These are phyloP conservation scores for Magnolia kwangsiensis DNA, from an alignment of 164 flowering plant genomes.

Conservation along the genomic window DNA sequence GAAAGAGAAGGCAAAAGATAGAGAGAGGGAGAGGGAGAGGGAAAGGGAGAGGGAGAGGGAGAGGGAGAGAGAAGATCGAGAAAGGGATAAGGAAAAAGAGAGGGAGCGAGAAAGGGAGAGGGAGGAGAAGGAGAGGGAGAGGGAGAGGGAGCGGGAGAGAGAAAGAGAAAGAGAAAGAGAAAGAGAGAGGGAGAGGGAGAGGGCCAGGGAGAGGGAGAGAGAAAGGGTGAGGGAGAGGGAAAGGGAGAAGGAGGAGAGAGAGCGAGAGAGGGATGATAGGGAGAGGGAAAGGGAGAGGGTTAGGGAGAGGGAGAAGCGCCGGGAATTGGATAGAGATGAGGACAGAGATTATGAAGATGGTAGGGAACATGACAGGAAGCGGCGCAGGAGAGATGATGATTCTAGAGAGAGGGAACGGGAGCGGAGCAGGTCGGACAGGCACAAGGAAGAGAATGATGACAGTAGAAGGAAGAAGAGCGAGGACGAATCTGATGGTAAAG, in stretches of 20 bases:
- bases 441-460: slow-evolving; percentile 54
- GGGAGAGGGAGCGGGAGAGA: slow-evolving; percentile 15
- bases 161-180: slow-evolving; percentile 23
- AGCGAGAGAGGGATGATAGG: slow-evolving; percentile 11
- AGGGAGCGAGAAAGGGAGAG: slow-evolving; percentile 12
- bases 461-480: slow-evolving; percentile 37
- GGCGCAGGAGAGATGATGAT: slow-evolving; percentile 51
- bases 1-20: slow-evolving; percentile 19
- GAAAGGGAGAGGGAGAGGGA: slow-evolving; percentile 11
- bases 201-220: slow-evolving; percentile 11
- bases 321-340: slow-evolving; percentile 44
- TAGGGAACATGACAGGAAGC: slow-evolving; percentile 48
- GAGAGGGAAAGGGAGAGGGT: slow-evolving; percentile 24
- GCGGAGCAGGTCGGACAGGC: slow-evolving; percentile 45
- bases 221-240: slow-evolving; percentile 21
- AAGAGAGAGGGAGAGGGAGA: slow-evolving; percentile 21
- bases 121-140: slow-evolving; percentile 10
- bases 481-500: slow-evolving; percentile 37
- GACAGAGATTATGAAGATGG: slow-evolving; percentile 41
- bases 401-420: slow-evolving; percentile 37
- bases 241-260: slow-evolving; percentile 21
- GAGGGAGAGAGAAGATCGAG: not conserved
- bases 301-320: slow-evolving; percentile 30
- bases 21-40: slow-evolving; percentile 15
- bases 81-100: slow-evolving; percentile 13